These are phyloP conservation scores for Triadica sebifera DNA, from an alignment of 345 rosid species.

Conservation along the genomic window DNA sequence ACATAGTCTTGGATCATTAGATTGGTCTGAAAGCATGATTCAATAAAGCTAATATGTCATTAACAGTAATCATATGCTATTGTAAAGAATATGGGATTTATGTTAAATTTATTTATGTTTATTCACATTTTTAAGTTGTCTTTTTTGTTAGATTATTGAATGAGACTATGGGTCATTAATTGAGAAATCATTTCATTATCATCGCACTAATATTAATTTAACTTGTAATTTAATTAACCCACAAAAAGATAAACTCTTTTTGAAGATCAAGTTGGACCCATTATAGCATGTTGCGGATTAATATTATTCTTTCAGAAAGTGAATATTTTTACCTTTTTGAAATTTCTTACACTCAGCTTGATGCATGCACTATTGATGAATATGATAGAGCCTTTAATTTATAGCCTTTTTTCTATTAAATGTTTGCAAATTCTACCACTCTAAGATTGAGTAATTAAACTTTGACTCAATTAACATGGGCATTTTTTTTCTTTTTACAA, in stretches of 20 bases:
- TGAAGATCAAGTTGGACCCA: constrained; percentile 10
- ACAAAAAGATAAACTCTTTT: background rate
- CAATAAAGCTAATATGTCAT: constrained; percentile 7
- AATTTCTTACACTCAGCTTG: background rate
- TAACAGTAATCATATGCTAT: background rate
- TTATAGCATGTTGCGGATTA: background rate
- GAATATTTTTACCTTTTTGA: background rate
- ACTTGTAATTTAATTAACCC: background rate
- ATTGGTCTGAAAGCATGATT: constrained; percentile 1
- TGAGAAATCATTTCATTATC: constrained; percentile 17
- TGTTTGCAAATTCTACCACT: too few species aligned
- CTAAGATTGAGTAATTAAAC: too few species aligned
- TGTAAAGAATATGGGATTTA: too few species aligned
- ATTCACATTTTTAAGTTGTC: background rate
- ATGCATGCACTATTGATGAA: background rate
- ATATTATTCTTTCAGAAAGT: background rate
- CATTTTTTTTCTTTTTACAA: too few species aligned
- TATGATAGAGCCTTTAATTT: too few species aligned
- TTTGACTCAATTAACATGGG: too few species aligned
- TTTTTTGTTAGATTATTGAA: background rate
- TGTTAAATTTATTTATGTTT: too few species aligned
- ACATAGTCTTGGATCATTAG: constrained; percentile 8
- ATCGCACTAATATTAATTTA: background rate
- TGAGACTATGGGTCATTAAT: constrained; percentile 3
- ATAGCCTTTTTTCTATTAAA: too few species aligned